Percentiles rank a stretch among this genome's conserved stretches.
Conservation (phyloP, 169 alveolate species). For the Eimeria tenella region DNA sequence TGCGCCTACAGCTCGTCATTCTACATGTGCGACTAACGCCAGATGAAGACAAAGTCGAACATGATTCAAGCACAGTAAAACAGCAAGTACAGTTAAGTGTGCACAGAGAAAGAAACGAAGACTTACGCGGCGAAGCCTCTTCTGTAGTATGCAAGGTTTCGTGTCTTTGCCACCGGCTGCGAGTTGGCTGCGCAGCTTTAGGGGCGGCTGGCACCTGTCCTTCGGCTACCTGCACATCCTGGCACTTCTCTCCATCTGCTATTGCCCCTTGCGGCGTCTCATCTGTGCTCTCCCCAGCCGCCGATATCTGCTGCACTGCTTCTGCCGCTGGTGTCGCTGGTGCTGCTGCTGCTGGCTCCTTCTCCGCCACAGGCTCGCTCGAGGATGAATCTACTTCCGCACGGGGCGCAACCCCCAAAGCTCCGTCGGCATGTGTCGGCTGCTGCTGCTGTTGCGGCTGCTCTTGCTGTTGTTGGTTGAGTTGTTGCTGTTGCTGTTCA, state of each 20-base stretch:
- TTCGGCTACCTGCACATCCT: neutral
- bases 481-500: constrained; percentile 21
- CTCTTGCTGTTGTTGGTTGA: constrained; percentile 26
- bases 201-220: constrained; percentile 4
- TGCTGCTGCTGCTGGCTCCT: constrained; percentile 14
- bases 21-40: no score
- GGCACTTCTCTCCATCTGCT: constrained; percentile 7
- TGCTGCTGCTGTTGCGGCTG: constrained; percentile 19
- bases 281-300: neutral
- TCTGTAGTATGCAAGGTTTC: neutral
- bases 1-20: no score
- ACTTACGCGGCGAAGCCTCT: constrained; percentile 18
- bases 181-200: neutral
- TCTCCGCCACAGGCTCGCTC: neutral
- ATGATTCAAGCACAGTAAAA: neutral
- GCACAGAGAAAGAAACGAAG: neutral
- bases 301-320: neutral
- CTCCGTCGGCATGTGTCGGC: neutral
- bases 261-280: constrained; percentile 26
- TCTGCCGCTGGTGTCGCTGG: neutral
- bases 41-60: no score
- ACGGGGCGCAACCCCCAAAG: neutral
- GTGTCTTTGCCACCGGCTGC: neutral
- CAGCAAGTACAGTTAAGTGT: neutral
- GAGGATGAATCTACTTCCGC: neutral